phyloP scores from a whole-genome alignment of 2,329 filamentous ascomycete genomes.

The Talaromyces sp. region DNA sequence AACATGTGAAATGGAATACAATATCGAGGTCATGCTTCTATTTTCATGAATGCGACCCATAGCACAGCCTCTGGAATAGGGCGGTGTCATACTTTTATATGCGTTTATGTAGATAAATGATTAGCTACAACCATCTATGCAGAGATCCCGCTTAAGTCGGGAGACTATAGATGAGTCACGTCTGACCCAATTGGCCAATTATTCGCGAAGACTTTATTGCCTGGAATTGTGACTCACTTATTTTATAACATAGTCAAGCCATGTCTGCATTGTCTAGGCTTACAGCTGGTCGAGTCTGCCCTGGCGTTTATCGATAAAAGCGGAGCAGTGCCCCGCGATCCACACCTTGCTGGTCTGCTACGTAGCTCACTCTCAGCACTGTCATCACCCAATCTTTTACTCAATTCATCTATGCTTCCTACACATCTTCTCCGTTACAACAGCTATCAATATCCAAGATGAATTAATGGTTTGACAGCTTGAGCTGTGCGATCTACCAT shows the following conservation, averaged over 20 bases:
- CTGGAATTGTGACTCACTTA: conserved; percentile 4
- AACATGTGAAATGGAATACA: background rate
- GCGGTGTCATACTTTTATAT: background rate
- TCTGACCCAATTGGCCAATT: background rate
- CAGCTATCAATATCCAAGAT: background rate
- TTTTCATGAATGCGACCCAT: background rate
- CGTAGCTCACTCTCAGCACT: background rate
- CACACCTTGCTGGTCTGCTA: conserved; percentile 10
- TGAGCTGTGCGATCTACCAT: background rate
- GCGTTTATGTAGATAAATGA: conserved; percentile 5
- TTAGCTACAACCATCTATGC: background rate
- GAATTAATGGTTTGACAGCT: background rate
- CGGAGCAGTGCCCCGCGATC: conserved; percentile 21
- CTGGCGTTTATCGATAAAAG: conserved; percentile 21
- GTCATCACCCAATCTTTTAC: background rate
- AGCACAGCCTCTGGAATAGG: background rate
- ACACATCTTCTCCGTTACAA: background rate
- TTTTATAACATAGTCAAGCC: background rate
- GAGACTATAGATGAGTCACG: conserved; percentile 6
- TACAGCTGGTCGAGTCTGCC: background rate
- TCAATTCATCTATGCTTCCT: background rate
- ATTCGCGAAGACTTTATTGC: background rate
- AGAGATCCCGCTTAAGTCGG: background rate
- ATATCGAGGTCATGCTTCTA: background rate
- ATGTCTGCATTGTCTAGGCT: background rate